Evolutionary conservation across 495 filamentous ascomycete genomes (phyloP).

Genomic region (Pseudoneurospora amorphoporcata): DNA sequence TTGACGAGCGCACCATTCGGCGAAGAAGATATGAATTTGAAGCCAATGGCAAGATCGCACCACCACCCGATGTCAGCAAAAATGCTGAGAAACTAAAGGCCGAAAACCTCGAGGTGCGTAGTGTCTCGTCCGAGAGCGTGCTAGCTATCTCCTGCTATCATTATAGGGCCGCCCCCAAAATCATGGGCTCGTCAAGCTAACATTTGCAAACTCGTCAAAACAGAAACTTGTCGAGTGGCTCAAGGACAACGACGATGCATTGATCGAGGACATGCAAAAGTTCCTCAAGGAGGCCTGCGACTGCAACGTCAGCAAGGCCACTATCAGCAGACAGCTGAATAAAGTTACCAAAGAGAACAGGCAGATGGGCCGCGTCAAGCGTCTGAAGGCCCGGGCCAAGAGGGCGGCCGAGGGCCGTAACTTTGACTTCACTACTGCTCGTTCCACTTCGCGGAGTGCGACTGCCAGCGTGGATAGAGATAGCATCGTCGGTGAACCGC

Average conservation of each 20-base stretch:
- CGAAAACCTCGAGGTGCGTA: constrained; percentile 14
- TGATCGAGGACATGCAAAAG: constrained; percentile 21
- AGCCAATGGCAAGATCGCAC: constrained; percentile 11
- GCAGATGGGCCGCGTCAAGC: background rate
- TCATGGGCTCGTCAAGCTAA: background rate
- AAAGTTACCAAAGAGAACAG: constrained; percentile 2
- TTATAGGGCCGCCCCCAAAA: no score
- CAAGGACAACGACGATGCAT: constrained; percentile 16
- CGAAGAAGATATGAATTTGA: constrained; percentile 15
- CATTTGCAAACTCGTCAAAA: background rate
- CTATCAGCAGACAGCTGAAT: constrained; percentile 10
- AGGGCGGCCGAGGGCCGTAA: background rate
- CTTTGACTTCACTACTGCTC: background rate
- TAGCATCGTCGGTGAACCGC: background rate
- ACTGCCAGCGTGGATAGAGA: constrained; percentile 6
- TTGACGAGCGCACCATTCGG: constrained; percentile 16
- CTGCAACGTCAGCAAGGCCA: constrained; percentile 14
- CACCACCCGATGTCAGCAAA: constrained; percentile 17
- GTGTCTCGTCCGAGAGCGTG: background rate
- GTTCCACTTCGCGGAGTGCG: constrained; percentile 2
- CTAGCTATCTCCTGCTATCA: background rate
- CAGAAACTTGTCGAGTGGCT: constrained; percentile 21
- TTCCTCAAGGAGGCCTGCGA: constrained; percentile 13
- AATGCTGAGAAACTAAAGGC: constrained; percentile 23
- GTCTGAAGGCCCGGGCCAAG: background rate